phyloP scores from a whole-genome alignment of 2,329 filamentous ascomycete species.

The Nemania sp. region DNA sequence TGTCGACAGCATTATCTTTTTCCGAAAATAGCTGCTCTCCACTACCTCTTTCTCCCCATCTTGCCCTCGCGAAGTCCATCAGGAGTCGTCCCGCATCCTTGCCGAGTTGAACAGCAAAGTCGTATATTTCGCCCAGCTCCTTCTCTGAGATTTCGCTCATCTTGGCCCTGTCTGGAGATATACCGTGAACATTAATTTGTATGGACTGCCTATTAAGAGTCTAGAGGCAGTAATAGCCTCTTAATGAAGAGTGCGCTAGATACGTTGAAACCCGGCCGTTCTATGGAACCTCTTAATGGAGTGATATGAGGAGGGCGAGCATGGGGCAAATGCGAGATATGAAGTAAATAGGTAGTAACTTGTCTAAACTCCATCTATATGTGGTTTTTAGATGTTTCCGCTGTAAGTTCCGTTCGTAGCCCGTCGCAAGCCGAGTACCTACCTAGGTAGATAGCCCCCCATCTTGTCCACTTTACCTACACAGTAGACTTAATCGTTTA shows the following conservation, averaged over 20 bases:
- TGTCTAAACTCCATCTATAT: not conserved
- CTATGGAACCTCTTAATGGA: not conserved
- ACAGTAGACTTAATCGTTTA: not conserved
- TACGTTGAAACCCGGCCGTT: not conserved
- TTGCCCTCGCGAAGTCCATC: constrained; percentile 70
- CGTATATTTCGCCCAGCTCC: constrained; percentile 74
- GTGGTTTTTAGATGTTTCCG: constrained; percentile 16
- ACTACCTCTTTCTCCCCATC: constrained; percentile 58
- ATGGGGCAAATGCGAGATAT: not conserved
- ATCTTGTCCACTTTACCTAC: constrained; percentile 13
- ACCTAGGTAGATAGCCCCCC: not conserved
- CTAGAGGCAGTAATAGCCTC: not conserved
- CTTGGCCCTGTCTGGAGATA: not conserved
- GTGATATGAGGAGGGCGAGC: not conserved
- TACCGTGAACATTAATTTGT: not conserved
- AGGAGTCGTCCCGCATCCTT: constrained; percentile 77
- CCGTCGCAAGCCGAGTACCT: constrained; percentile 31
- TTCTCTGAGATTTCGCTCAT: constrained; percentile 50
- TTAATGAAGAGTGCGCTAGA: not conserved
- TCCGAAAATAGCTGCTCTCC: constrained; percentile 62
- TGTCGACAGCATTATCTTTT: constrained; percentile 81
- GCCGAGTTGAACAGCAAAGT: constrained; percentile 76
- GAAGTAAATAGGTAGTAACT: not conserved
- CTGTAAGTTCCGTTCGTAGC: constrained; percentile 24
- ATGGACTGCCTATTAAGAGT: not conserved